A percentile compares a stretch with the other conserved stretches of the same genome.
phyloP scores from a whole-genome alignment of 139 green algal species.

The Gonium pectorale region DNA sequence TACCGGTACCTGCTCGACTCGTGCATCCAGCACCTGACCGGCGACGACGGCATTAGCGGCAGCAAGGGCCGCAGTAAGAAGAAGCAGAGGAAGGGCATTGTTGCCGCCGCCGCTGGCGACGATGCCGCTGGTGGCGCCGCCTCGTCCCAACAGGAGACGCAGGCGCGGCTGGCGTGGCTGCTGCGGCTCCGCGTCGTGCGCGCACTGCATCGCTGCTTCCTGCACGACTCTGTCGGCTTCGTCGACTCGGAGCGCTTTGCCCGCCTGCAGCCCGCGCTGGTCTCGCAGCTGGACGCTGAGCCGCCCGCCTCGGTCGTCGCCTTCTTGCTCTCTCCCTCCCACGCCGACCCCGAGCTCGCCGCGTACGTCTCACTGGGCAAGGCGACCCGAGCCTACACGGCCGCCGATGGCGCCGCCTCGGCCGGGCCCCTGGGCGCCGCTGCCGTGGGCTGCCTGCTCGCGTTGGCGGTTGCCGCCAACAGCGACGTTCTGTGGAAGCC shows the following conservation, averaged over 20 bases:
- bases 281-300: constrained; percentile 56
- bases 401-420: constrained; percentile 4
- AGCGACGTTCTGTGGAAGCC: constrained; percentile 87
- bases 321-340: neutral
- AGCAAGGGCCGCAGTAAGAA: constrained; percentile 48
- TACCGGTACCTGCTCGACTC: constrained; percentile 74
- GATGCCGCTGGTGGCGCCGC: neutral
- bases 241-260: constrained; percentile 80
- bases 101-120: constrained; percentile 14
- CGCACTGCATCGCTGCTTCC: constrained; percentile 85
- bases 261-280: constrained; percentile 72
- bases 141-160: neutral
- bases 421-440: constrained; percentile 51
- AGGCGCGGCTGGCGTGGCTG: constrained; percentile 58
- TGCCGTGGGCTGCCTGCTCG: constrained; percentile 65
- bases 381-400: constrained; percentile 5
- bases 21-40: constrained; percentile 62
- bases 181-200: constrained; percentile 71
- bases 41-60: neutral
- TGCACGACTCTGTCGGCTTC: constrained; percentile 85
- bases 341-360: constrained; percentile 43
- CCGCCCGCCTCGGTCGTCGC: constrained; percentile 34
- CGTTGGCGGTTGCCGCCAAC: constrained; percentile 81
- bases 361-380: constrained; percentile 20
- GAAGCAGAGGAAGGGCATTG: constrained; percentile 58